Conservation (phyloP, 495 filamentous ascomycete species). For the Parathielavia hyrcaniae region DNA sequence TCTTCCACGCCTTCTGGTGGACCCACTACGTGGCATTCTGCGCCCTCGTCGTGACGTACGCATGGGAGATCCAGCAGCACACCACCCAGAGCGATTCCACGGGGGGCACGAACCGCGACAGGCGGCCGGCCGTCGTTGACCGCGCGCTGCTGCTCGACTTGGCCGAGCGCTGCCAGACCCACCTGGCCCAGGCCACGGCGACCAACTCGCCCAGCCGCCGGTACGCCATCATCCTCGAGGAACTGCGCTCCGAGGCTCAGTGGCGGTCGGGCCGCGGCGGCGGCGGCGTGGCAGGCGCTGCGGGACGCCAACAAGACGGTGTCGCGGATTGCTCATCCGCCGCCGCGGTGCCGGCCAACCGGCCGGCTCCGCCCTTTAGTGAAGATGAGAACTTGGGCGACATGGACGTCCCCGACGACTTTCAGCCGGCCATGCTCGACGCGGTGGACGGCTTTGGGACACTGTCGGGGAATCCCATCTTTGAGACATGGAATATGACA, state of each 20-base stretch:
- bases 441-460: background rate
- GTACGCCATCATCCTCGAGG: conserved; percentile 1
- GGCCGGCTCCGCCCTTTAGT: background rate
- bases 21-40: background rate
- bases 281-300: background rate
- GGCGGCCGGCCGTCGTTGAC: too few species aligned
- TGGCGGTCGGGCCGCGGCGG: background rate
- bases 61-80: background rate
- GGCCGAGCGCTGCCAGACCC: background rate
- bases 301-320: background rate
- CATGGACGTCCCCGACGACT: background rate
- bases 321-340: too few species aligned
- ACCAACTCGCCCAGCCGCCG: background rate
- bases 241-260: conserved; percentile 2
- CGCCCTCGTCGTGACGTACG: background rate
- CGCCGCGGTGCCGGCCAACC: background rate
- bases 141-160: background rate
- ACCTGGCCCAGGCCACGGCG: background rate
- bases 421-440: background rate
- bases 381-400: background rate
- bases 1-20: background rate
- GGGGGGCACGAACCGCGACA: background rate
- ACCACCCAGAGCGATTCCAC: background rate
- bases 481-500: conserved; percentile 1
- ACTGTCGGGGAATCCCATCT: background rate